Evolutionary conservation across 305 asterid species (phyloP).

Genomic region (Fraxinus dipetala): DNA sequence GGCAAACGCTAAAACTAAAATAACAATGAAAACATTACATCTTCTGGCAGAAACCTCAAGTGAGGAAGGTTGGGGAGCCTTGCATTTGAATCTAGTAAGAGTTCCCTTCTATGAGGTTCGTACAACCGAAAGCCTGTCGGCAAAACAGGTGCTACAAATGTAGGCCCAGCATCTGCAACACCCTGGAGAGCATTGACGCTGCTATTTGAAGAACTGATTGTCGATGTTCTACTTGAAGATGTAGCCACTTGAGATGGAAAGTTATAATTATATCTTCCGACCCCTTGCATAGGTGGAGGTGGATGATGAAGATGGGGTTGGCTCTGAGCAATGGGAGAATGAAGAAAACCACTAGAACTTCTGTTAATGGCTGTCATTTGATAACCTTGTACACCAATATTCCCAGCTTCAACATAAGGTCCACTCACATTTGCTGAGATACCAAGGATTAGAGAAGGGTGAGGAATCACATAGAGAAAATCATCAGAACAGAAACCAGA

Average conservation of each 20-base stretch:
- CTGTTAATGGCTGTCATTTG: constrained; percentile 42
- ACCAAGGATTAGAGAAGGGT: constrained; percentile 12
- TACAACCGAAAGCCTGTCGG: constrained; percentile 58
- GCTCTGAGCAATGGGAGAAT: constrained; percentile 53
- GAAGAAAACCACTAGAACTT: constrained; percentile 43
- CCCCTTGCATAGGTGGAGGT: constrained; percentile 50
- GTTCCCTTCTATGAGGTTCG: constrained; percentile 65
- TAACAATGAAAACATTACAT: constrained; percentile 35
- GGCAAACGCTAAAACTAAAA: not conserved
- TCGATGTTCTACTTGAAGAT: constrained; percentile 46
- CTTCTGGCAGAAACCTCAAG: constrained; percentile 39
- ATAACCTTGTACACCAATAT: constrained; percentile 54
- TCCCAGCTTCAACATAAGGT: constrained; percentile 46
- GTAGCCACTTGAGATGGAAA: constrained; percentile 50
- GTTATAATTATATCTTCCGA: constrained; percentile 50
- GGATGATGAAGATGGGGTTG: constrained; percentile 49
- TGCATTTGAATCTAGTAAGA: constrained; percentile 35
- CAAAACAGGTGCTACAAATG: constrained; percentile 56
- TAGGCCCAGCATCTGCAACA: constrained; percentile 46
- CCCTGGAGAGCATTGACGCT: constrained; percentile 38
- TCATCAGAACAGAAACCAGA: constrained; percentile 17
- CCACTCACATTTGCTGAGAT: constrained; percentile 34
- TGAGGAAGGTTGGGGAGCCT: constrained; percentile 12
- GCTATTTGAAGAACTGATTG: constrained; percentile 29
- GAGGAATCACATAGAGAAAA: constrained; percentile 12